These are phyloP conservation scores for Sordariomycetes sp. DNA, from an alignment of 2,329 filamentous ascomycete species.

Conservation along the genomic window DNA sequence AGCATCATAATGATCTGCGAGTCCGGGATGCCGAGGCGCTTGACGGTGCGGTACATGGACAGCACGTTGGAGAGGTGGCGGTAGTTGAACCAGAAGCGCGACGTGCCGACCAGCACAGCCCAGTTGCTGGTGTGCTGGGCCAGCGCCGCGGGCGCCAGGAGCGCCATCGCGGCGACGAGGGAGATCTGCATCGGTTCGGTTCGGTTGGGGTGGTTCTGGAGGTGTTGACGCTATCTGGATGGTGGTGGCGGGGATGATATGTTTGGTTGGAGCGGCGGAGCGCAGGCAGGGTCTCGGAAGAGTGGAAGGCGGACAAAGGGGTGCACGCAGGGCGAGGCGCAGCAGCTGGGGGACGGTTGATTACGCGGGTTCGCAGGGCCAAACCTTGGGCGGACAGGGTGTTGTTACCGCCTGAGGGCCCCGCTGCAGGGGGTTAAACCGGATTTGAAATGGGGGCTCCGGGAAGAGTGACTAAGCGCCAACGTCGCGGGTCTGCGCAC, in stretches of 20 bases:
- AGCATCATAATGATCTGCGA: constrained; percentile 99
- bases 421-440: too few relatives aligned
- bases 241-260: not conserved
- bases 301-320: too few relatives aligned
- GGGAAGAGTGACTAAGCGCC: too few relatives aligned
- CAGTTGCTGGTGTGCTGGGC: constrained; percentile 95
- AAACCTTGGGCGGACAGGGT: too few relatives aligned
- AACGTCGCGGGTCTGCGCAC: too few relatives aligned
- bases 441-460: too few relatives aligned
- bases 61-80: constrained; percentile 95
- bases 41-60: constrained; percentile 94
- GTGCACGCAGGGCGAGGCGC: too few relatives aligned
- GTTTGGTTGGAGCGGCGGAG: too few relatives aligned
- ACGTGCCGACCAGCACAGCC: constrained; percentile 97
- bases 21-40: constrained; percentile 93
- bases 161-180: constrained; percentile 34
- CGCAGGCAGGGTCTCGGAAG: too few relatives aligned
- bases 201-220: not conserved
- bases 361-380: too few relatives aligned
- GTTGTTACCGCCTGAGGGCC: too few relatives aligned
- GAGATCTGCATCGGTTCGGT: constrained; percentile 24
- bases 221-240: not conserved
- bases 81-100: constrained; percentile 99
- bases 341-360: too few relatives aligned
- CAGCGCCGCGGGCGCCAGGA: constrained; percentile 31